Percentiles rank a stretch among this genome's conserved stretches.
Evolutionary conservation across 768 basidiomycete genomes (phyloP).

Genomic region (Pleurotus tuoliensis): DNA sequence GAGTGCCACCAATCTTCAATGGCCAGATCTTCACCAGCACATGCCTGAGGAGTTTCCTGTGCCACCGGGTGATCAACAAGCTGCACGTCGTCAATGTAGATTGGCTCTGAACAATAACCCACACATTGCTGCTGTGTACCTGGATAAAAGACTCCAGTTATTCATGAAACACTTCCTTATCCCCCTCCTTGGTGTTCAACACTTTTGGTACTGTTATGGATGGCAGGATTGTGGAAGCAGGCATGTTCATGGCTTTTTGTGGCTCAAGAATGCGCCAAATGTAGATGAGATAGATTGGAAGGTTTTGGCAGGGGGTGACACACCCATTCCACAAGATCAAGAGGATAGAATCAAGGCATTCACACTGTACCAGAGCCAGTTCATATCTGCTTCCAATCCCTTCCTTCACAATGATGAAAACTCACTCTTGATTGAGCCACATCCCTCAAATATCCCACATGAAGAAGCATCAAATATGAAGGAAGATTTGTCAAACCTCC

Average conservation of each 20-base stretch:
- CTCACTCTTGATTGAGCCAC: neutral
- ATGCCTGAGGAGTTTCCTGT: constrained; percentile 17
- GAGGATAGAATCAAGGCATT: neutral
- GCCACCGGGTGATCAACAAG: constrained; percentile 11
- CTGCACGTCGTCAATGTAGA: constrained; percentile 9
- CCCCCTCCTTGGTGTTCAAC: constrained; percentile 13
- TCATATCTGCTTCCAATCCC: constrained; percentile 17
- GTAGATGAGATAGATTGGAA: constrained; percentile 15
- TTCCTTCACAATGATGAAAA: no score
- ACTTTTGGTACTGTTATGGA: constrained; percentile 20
- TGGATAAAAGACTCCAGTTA: constrained; percentile 16
- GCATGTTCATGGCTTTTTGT: constrained; percentile 24
- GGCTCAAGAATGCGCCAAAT: constrained; percentile 21
- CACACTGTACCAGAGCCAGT: constrained; percentile 12
- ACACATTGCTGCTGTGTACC: constrained; percentile 18
- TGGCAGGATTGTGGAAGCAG: constrained; percentile 20
- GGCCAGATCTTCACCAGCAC: constrained; percentile 27
- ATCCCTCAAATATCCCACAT: constrained; percentile 9
- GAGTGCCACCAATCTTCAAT: constrained; percentile 24
- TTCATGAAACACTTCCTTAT: constrained; percentile 15
- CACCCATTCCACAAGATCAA: neutral
- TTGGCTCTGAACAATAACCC: constrained; percentile 20
- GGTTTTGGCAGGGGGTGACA: neutral
- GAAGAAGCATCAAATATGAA: constrained; percentile 13
- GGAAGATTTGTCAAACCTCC: constrained; percentile 19